Base-by-base conservation (phyloP, 1,139 yeast species). In the Taphrina flavorubra region DNA sequence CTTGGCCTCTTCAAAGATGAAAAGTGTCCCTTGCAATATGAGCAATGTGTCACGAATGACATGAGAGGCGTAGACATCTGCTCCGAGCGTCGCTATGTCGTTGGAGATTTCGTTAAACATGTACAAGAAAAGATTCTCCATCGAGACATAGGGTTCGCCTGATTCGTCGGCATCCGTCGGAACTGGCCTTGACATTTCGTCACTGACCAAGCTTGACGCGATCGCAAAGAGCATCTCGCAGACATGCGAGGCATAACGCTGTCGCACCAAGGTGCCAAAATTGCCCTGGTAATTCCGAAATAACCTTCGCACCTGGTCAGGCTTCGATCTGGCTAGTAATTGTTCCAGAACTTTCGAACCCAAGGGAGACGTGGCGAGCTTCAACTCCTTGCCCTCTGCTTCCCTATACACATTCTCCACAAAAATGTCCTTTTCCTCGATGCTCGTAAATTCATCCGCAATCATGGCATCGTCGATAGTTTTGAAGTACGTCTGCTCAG, bases 321-420 rank as follows among this genome's bases (percentile, higher is more conserved):
- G 88, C 51, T 83, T 82, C 16, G 92, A 88, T 46, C 82, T 81
- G 61, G 90, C 79, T n/a, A 92, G 84, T 72, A 94, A 80, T 76
- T 98, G 83, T 79, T 94, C 99, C 82, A 94, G 84, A 70, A 94
- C 83, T 77, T 94, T 94, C 20, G 98, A 92, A 76, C 97, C 92
- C 69, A 92, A 90, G 76, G 92, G 98, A 76, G 94, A 92, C 3
- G 97, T 92, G 10, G 90, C 97, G 64, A 94, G 82, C 78, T 94
- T 94, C 74, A 95, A 81, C 78, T 94, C 99, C 74, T 92, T 92
- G 6, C 97, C 97, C 69, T 84, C 83, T 40, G 92, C 85, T 80
- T 94, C 99, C 37, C 51, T 51, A 51, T 46, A 69, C 20, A 58
- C 65, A 51, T 68, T 69, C 49, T 69, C 71, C 49, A 69, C 57